A percentile compares a stretch with the other conserved stretches of the same genome.
phyloP scores from a whole-genome alignment of 345 rosid species.

The Rhizophora apiculata region DNA sequence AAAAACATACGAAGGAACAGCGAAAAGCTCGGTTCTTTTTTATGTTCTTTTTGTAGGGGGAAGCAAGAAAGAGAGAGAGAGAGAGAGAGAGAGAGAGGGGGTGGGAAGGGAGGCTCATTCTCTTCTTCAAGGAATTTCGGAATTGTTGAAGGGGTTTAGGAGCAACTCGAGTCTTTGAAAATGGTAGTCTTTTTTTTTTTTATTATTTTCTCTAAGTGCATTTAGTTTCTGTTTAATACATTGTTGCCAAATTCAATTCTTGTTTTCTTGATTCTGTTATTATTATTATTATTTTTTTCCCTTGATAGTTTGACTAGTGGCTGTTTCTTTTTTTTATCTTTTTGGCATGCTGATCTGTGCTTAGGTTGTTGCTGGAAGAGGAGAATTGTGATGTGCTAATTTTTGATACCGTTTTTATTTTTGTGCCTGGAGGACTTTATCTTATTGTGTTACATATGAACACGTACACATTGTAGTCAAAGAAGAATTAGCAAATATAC shows the following conservation, averaged over 20 bases:
- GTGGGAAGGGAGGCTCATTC: slow-evolving; percentile 33
- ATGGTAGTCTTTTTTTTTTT: slow-evolving; percentile 32
- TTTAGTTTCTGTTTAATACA: no score
- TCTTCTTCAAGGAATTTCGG: slow-evolving; percentile 34
- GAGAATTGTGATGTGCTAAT: background rate
- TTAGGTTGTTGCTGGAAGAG: background rate
- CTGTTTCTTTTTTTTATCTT: slow-evolving; percentile 2
- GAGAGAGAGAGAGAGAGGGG: background rate
- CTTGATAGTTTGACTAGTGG: slow-evolving; percentile 4
- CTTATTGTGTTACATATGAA: no score
- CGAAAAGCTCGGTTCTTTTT: slow-evolving; percentile 7
- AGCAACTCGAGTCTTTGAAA: slow-evolving; percentile 14
- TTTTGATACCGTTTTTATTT: background rate
- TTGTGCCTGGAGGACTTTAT: no score
- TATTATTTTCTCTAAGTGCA: no score
- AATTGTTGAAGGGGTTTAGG: slow-evolving; percentile 42
- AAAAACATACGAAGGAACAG: background rate
- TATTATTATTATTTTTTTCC: background rate
- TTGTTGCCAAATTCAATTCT: background rate
- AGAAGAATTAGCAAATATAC: background rate
- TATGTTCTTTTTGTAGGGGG: background rate
- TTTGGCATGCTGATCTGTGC: slow-evolving; percentile 40
- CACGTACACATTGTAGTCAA: no score
- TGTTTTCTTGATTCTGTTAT: background rate
- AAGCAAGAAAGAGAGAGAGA: background rate